phyloP scores from a whole-genome alignment of 768 basidiomycete species.

The Lyophyllum shimeji region DNA sequence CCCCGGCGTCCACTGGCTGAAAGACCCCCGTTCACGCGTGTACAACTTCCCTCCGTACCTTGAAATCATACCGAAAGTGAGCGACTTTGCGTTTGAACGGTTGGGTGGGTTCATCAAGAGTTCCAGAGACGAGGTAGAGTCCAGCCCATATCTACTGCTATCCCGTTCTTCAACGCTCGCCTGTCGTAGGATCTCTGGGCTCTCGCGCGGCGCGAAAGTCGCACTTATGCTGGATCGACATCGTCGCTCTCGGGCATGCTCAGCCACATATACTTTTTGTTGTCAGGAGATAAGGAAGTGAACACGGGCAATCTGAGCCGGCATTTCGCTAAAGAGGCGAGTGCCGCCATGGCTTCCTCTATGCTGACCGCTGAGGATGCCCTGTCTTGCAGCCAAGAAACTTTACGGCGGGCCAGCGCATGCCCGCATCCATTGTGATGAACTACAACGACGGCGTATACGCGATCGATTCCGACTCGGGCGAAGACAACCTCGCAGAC shows the following conservation, averaged over 20 bases:
- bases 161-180: not conserved
- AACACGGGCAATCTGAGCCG: constrained; percentile 61
- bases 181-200: constrained; percentile 56
- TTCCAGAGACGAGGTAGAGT: constrained; percentile 67
- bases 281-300: constrained; percentile 70
- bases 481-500: constrained; percentile 39
- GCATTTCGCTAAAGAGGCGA: constrained; percentile 59
- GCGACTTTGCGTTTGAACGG: constrained; percentile 84
- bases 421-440: constrained; percentile 71
- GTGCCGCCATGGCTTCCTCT: constrained; percentile 16
- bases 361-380: not conserved
- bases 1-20: constrained; percentile 86
- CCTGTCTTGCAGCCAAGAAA: constrained; percentile 2
- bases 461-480: constrained; percentile 57
- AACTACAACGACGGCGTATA: constrained; percentile 67
- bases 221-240: constrained; percentile 81
- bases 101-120: constrained; percentile 74
- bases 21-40: constrained; percentile 80
- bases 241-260: constrained; percentile 86
- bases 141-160: not conserved
- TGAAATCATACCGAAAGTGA: constrained; percentile 71
- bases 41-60: constrained; percentile 82
- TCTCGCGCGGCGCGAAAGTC: constrained; percentile 58
- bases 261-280: constrained; percentile 83
- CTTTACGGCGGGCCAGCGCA: constrained; percentile 79